Evolutionary conservation across 768 basidiomycete species (phyloP).

Genomic region (Hypholoma sublateritium): DNA sequence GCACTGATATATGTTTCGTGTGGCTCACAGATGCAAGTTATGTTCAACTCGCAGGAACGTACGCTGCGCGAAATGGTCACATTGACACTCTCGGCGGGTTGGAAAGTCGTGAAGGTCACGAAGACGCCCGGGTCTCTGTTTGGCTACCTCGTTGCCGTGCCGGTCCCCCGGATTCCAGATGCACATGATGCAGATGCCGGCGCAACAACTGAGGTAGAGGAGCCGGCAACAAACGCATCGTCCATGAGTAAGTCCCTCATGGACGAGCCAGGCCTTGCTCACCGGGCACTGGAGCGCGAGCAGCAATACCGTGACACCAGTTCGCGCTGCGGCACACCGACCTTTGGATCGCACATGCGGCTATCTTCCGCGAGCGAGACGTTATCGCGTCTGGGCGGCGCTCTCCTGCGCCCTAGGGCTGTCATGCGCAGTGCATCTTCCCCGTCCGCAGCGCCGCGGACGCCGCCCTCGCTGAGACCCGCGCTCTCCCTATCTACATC

Average conservation of each 20-base stretch:
- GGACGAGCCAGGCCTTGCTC: background rate
- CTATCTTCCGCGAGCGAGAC: constrained; percentile 47
- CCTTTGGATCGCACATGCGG: constrained; percentile 55
- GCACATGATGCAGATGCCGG: constrained; percentile 15
- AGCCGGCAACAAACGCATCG: constrained; percentile 23
- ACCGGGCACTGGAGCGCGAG: constrained; percentile 11
- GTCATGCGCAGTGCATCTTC: constrained; percentile 5
- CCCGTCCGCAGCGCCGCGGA: constrained; percentile 1
- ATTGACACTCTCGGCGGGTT: constrained; percentile 55
- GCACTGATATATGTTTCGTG: background rate
- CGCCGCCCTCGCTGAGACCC: constrained; percentile 15
- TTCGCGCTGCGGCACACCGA: constrained; percentile 60
- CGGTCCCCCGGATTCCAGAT: constrained; percentile 50
- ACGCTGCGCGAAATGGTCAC: constrained; percentile 63
- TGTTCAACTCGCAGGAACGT: constrained; percentile 69
- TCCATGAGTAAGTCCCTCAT: constrained; percentile 11
- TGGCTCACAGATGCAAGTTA: constrained; percentile 60
- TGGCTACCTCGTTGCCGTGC: constrained; percentile 69
- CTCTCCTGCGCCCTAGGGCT: constrained; percentile 19
- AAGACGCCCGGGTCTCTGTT: constrained; percentile 65
- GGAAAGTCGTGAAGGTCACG: constrained; percentile 58
- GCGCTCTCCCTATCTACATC: constrained; percentile 13
- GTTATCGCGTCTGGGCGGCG: constrained; percentile 38
- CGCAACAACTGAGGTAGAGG: constrained; percentile 4
- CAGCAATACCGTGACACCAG: constrained; percentile 35